These are phyloP conservation scores for Phytomonas sp. DNA, from an alignment of 208 protist genomes.

Conservation along the genomic window DNA sequence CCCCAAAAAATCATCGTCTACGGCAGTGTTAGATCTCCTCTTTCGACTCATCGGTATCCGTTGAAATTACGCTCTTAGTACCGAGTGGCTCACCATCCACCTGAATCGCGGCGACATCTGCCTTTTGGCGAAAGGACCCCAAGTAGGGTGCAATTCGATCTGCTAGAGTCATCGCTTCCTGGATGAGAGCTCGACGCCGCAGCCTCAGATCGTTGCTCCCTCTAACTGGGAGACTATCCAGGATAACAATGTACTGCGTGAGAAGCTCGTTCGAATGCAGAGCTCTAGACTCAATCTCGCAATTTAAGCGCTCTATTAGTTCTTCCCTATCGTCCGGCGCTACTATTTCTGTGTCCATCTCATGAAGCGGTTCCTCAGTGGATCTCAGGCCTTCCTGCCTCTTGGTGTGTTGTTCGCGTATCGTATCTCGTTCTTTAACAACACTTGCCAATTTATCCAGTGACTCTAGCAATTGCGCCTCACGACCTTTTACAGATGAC, in stretches of 20 bases:
- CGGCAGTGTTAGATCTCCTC: too few species aligned
- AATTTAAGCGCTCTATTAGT: conserved; percentile 11
- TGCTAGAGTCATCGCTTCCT: conserved; percentile 20
- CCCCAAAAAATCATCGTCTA: too few species aligned
- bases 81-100: too few species aligned
- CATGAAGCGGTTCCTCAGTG: too few species aligned
- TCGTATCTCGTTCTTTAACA: neutral
- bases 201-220: conserved; percentile 29
- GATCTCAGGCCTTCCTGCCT: too few species aligned
- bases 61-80: too few species aligned
- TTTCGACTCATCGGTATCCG: too few species aligned
- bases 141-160: conserved; percentile 35
- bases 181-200: conserved; percentile 31
- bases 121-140: neutral
- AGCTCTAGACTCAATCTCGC: conserved; percentile 21
- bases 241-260: conserved; percentile 50
- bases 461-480: conserved; percentile 24
- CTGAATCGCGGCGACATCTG: neutral
- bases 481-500: conserved; percentile 25
- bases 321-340: neutral
- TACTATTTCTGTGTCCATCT: neutral
- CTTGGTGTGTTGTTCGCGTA: too few species aligned
- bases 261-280: conserved; percentile 62
- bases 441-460: conserved; percentile 28
- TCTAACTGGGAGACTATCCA: conserved; percentile 51